Base-by-base conservation (phyloP, 2,329 filamentous ascomycete species). In the Pyrenophora teres region DNA sequence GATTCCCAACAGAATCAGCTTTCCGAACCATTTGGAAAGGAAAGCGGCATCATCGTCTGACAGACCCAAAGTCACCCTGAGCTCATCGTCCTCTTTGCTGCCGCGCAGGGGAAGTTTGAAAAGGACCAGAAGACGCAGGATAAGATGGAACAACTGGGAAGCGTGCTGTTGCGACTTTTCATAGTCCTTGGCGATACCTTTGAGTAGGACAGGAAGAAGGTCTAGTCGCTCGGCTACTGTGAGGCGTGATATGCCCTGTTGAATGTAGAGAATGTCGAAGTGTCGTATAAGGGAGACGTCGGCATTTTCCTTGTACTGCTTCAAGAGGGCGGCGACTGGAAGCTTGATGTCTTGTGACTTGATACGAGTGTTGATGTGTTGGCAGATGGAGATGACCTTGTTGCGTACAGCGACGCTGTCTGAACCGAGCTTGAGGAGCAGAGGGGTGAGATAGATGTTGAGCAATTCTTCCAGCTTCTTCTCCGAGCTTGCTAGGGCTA, bases 231-330 rank as follows among this genome's bases (percentile, higher is more conserved):
- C 88, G 13, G 76, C 71, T 9, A 80, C 72, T 2, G 81, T 78
- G 16, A 89, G 73, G 42, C 87, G 80, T 44, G 81, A 81, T 38
- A 90, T 79, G 33, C 93, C 94, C 69, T 96, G 90, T 67, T 95
- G 90, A 32, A 97, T 88, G 69, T 96, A 96, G 15, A 89, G 81
- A 35, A 97, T 78, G 74, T 97, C 92, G 63, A 97, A 89, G 69
- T 96, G 90, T 57, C 90, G 87, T 59, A 99, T 85, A 32, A 97
- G 80, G 1, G 87, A 79, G 10, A 87, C 87, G 33, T 85, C 58
- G 16, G 63, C 80, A 32, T 84, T 85, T 18, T 89, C 84, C 73
- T 95, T 96, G 80, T 96, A 97, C 72, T 97, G 94, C 62, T 92
- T 87, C 47, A 97, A 74, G 15, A 99, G 80, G 13, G 87, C 85